Percentiles rank a stretch among this genome's conserved stretches.
phyloP scores from a whole-genome alignment of 176 grass and related monocot species.

The Canna indica region DNA sequence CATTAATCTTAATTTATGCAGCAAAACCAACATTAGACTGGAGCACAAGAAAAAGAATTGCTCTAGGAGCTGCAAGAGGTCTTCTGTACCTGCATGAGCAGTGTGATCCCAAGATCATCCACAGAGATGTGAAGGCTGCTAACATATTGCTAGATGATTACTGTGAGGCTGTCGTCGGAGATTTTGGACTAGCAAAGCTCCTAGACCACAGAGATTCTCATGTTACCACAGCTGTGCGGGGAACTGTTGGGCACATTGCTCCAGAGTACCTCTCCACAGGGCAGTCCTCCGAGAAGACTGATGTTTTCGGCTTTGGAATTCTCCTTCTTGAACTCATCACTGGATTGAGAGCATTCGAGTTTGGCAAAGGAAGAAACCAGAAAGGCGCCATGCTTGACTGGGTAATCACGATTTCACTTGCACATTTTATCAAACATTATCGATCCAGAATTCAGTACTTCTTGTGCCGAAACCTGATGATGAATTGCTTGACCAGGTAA shows the following conservation, averaged over 20 bases:
- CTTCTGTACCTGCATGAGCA: slow-evolving; percentile 13
- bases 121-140: slow-evolving; percentile 15
- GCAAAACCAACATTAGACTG: background rate
- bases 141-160: slow-evolving; percentile 12
- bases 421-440: too few relatives aligned
- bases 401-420: background rate
- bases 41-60: background rate
- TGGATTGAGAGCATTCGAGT: background rate
- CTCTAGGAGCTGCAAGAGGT: background rate
- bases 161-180: slow-evolving; percentile 12
- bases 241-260: slow-evolving; percentile 9
- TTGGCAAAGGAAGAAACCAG: background rate
- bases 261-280: slow-evolving; percentile 16
- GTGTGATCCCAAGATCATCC: slow-evolving; percentile 21
- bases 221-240: slow-evolving; percentile 11
- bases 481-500: background rate
- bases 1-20: background rate
- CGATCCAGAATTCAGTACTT: too few relatives aligned
- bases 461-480: too few relatives aligned
- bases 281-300: slow-evolving; percentile 18
- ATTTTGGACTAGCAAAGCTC: slow-evolving; percentile 12
- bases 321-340: slow-evolving; percentile 12
- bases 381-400: background rate
- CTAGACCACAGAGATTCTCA: slow-evolving; percentile 14
- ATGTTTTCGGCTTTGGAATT: slow-evolving; percentile 9